Conservation (phyloP, 1,284 basidiomycete species). For the Ceratobasidium sp. region DNA sequence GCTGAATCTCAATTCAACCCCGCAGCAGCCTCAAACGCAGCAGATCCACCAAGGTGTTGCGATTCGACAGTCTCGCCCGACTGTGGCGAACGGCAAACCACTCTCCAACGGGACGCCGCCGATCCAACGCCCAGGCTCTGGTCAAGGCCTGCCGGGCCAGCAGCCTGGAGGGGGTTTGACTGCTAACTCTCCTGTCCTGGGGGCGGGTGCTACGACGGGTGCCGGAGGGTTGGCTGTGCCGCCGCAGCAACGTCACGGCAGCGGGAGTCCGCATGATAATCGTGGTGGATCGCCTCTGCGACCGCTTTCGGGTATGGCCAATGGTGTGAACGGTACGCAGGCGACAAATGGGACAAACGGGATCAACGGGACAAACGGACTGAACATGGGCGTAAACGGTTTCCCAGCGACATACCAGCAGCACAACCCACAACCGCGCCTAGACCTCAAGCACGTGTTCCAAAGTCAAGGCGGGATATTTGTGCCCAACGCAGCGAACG, state of each 20-base stretch:
- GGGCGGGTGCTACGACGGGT: not conserved
- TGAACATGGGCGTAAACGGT: not conserved
- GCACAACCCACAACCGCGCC: conserved; percentile 19
- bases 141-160: not conserved
- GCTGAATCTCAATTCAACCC: conserved; percentile 1
- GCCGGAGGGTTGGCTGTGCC: conserved; percentile 26
- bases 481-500: conserved; percentile 13
- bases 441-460: conserved; percentile 35
- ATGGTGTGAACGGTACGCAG: conserved; percentile 17
- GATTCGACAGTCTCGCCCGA: conserved; percentile 32
- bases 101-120: conserved; percentile 30
- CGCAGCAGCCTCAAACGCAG: not conserved
- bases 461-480: conserved; percentile 28
- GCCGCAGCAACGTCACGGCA: conserved; percentile 24
- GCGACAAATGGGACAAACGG: conserved; percentile 15
- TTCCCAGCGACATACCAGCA: conserved; percentile 26
- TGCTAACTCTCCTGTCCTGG: conserved; percentile 1
- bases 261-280: conserved; percentile 30
- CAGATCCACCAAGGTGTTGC: conserved; percentile 9
- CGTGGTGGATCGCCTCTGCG: conserved; percentile 37
- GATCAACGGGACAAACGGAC: conserved; percentile 4
- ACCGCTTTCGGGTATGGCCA: conserved; percentile 26
- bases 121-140: conserved; percentile 20
- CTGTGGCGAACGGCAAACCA: conserved; percentile 22
- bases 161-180: not conserved